Evolutionary conservation across 306 rosid genomes (phyloP), one percentile per base, ranked within the genome.

Genomic region (Citrullus colocynthis): DNA sequence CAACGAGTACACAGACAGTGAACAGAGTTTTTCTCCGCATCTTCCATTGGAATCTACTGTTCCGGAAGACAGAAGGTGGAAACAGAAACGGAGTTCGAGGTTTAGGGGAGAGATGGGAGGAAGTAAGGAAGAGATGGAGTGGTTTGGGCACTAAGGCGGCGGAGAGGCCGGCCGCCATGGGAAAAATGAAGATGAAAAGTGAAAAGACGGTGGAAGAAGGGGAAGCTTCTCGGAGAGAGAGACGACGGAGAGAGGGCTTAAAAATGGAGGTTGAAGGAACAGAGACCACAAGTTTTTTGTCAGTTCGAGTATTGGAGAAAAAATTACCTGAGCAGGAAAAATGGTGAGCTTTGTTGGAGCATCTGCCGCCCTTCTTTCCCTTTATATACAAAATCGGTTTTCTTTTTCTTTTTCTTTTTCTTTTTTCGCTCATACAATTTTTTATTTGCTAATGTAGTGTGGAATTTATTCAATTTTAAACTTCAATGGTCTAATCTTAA

Each of bases 121-220:
- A 72, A 78, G 84, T 14, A 8, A 82, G 82, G 84, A 82, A 59
- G 79, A 80, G 76, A 51, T 86, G 88, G 82, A 84, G 70, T 69
- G 97, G 87, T 74, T 81, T 89, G 18, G 86, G 62, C 75, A 85
- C 51, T 75, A 84, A 18, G 81, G 91, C 81, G 88, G 93, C 82
- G 77, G 86, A 84, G 80, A 90, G 75, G 76, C 92, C 89, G 49
- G 75, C 90, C 88, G 97, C 97, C 99, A 95, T 95, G 77, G 93
- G 37, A 16, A 32, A 16, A 55, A 54, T 6, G 57, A 42, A n/a
- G 54, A 11, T 55, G 57, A 52, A 52, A 52, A 52, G 52, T 2
- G 45, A 69, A 20, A 41, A 70, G 52, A 49, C 1, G 28, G 32
- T 11, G 70, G 41, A 15, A 41, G 32, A 77, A 14, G 75, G 37